Conservation (phyloP, 805 yeast species). For the Blastobotrys muscicola region DNA sequence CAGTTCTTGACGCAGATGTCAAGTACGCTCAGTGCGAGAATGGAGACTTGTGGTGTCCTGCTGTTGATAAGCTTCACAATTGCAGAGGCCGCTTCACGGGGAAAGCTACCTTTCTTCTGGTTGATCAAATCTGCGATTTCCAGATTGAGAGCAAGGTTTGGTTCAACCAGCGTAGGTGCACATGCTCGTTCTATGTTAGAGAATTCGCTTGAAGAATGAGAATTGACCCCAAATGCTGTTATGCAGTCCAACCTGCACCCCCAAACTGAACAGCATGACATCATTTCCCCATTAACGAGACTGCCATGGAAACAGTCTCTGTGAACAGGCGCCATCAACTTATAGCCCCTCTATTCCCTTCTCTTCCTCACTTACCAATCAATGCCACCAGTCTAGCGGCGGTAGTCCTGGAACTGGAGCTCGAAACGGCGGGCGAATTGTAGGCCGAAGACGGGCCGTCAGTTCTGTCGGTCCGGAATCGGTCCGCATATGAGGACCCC, state of each 20-base stretch:
- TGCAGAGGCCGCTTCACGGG: slow-evolving; percentile 86
- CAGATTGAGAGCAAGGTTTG: slow-evolving; percentile 77
- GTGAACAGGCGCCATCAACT: no score
- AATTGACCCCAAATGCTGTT: no score
- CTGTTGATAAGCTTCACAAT: slow-evolving; percentile 76
- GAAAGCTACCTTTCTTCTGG: slow-evolving; percentile 82
- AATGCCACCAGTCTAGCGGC: slow-evolving; percentile 5
- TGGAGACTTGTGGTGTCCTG: slow-evolving; percentile 73
- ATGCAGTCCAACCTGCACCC: no score
- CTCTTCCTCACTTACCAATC: slow-evolving; percentile 1
- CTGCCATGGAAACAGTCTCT: no score
- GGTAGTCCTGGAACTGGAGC: no score
- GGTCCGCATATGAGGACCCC: slow-evolving; percentile 1
- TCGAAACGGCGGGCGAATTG: no score
- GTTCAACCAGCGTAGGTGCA: slow-evolving; percentile 70
- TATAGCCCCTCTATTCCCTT: no score
- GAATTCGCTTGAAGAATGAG: neutral
- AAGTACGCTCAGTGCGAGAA: slow-evolving; percentile 64
- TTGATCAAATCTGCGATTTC: slow-evolving; percentile 92
- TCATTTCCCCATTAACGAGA: no score
- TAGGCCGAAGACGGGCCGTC: no score
- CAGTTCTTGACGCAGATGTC: slow-evolving; percentile 95
- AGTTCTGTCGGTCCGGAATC: no score
- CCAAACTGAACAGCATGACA: no score
- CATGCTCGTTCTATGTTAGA: slow-evolving; percentile 64